Evolutionary conservation across 2,329 filamentous ascomycete species (phyloP).

Genomic region (Aurifilum marmelostoma): DNA sequence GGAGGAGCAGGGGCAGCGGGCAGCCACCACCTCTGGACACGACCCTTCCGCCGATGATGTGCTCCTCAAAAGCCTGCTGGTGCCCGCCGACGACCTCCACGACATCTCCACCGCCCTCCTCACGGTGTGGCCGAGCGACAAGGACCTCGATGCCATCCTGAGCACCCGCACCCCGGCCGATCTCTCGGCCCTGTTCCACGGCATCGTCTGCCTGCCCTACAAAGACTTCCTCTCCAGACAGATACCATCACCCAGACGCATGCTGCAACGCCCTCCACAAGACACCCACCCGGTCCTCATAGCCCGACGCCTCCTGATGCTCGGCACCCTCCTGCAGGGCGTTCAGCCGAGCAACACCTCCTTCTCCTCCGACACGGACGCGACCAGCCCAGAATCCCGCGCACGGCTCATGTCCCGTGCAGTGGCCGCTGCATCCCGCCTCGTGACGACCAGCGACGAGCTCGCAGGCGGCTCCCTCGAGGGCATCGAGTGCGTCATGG

Average conservation of each 20-base stretch:
- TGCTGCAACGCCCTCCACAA: slow-evolving; percentile 39
- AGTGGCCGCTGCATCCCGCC: slow-evolving; percentile 36
- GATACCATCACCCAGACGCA: slow-evolving; percentile 33
- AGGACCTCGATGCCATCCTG: slow-evolving; percentile 43
- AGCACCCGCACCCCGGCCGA: slow-evolving; percentile 34
- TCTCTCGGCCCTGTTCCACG: slow-evolving; percentile 41
- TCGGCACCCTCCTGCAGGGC: slow-evolving; percentile 40
- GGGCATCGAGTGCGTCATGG: slow-evolving; percentile 54
- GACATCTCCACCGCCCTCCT: slow-evolving; percentile 35
- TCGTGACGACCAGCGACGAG: slow-evolving; percentile 51
- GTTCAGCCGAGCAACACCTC: slow-evolving; percentile 20
- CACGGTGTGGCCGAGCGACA: slow-evolving; percentile 43
- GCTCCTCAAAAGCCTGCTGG: slow-evolving; percentile 9
- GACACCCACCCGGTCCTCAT: slow-evolving; percentile 41
- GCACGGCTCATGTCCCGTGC: slow-evolving; percentile 33
- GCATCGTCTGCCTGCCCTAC: slow-evolving; percentile 41
- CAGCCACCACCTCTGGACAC: not conserved
- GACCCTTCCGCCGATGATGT: slow-evolving; percentile 34
- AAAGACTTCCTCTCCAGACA: slow-evolving; percentile 30
- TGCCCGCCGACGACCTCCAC: not conserved
- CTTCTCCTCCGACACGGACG: not conserved
- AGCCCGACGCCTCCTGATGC: slow-evolving; percentile 39
- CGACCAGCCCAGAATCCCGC: slow-evolving; percentile 30
- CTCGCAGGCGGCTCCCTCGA: slow-evolving; percentile 48
- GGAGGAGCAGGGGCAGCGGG: not conserved